Base-by-base conservation (phyloP, 2,329 filamentous ascomycete genomes). In the Colletotrichum brevisporum region DNA sequence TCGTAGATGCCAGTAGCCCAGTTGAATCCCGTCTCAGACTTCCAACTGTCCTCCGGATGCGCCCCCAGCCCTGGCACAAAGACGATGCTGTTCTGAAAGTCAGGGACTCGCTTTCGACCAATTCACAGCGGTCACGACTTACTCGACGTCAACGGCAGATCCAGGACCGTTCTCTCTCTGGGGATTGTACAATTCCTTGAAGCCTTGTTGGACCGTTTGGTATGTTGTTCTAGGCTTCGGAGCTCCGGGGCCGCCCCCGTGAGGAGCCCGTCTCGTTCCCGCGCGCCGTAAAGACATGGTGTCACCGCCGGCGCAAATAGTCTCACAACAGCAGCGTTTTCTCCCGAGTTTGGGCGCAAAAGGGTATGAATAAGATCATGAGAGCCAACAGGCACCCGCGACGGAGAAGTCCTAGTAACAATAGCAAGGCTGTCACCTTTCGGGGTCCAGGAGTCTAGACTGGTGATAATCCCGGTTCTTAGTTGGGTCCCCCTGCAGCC, bases 41-140 rank as follows among this genome's bases (percentile, higher is more conserved):
- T 79, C 77, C 81, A 83, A 58, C 82, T 83, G 2, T 79, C 73
- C 26, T 79, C 74, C 1, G 82, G 82, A 57, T 81, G 71, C 8
- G 81, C 80, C 1, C 79, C 82, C 13, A 83, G 68, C 1, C 82
- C 82, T 1, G 82, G 80, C 0, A 83, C 80, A 13, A 83, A 80
- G 2, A 83, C 78, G 39, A 83, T 82, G 51, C 80, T 78, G 51
- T 47, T 47, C 10, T 74, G 39, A 50, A 4, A 27, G 27, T 76
- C 57, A 75, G 71, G 9, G 12, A 12, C 6, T 24, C 43, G 12
- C 18, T 50, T 3, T 47, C 62, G 18, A 31, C 48, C 9, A 53
- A 39, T 27, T 26, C 15, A 3, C 27, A 27, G 21, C 21, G 21
- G 43, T 12, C 6, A 41, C 18, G 53, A 73, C 76, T 72, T 69